phyloP scores from a whole-genome alignment of 1,284 basidiomycete genomes.

The Volvariella volvacea region DNA sequence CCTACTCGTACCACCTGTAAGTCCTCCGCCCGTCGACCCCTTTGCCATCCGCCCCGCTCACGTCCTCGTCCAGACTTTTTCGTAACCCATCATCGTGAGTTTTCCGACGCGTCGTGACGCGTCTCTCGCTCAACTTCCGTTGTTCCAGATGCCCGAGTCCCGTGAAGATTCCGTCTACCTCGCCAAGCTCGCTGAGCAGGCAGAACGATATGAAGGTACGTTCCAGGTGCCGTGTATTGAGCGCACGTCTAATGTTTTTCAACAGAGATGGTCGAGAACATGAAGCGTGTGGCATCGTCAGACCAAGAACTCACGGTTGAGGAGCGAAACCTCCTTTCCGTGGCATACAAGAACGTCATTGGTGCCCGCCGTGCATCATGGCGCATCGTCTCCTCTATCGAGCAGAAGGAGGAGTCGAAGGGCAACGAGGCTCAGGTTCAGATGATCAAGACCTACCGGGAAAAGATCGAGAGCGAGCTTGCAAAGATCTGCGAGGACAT shows the following conservation, averaged over 20 bases:
- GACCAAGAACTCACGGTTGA: slow-evolving; percentile 99
- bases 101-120: slow-evolving; percentile 30
- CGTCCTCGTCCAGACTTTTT: slow-evolving; percentile 7
- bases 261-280: slow-evolving; percentile 97
- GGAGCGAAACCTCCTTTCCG: slow-evolving; percentile 97
- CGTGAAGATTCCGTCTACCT: slow-evolving; percentile 98
- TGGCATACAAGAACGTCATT: slow-evolving; percentile 99
- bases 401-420: slow-evolving; percentile 99
- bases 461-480: slow-evolving; percentile 97
- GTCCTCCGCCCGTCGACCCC: slow-evolving; percentile 13
- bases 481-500: slow-evolving; percentile 99
- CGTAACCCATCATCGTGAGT: slow-evolving; percentile 20
- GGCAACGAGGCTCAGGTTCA: slow-evolving; percentile 96
- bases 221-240: slow-evolving; percentile 7
- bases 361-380: slow-evolving; percentile 98
- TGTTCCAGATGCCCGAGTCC: slow-evolving; percentile 66
- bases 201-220: slow-evolving; percentile 95
- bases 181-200: slow-evolving; percentile 98
- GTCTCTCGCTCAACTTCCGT: slow-evolving; percentile 16
- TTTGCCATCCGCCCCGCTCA: slow-evolving; percentile 13
- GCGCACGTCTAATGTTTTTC: slow-evolving; percentile 12
- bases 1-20: slow-evolving; percentile 22
- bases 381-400: slow-evolving; percentile 98
- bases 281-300: slow-evolving; percentile 96
- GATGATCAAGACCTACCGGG: slow-evolving; percentile 99